Evolutionary conservation across 345 rosid species (phyloP).

Genomic region (Hibiscus trionum): DNA sequence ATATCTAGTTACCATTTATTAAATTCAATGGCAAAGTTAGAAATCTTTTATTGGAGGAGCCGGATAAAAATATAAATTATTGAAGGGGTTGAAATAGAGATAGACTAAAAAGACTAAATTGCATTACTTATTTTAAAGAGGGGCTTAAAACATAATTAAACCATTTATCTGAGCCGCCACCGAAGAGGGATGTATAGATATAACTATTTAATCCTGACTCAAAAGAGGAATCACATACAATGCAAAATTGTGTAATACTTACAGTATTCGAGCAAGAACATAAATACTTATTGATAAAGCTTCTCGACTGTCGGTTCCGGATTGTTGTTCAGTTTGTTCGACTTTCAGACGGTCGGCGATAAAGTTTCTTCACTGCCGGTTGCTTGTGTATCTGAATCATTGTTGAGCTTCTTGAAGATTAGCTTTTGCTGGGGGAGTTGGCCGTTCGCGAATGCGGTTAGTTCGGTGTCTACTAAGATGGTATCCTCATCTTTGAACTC

Average conservation of each 20-base stretch:
- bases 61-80: too few relatives aligned
- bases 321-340: slow-evolving; percentile 29
- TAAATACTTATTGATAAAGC: slow-evolving; percentile 18
- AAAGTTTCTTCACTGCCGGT: slow-evolving; percentile 34
- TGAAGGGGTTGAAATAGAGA: too few relatives aligned
- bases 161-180: too few relatives aligned
- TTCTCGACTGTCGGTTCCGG: slow-evolving; percentile 30
- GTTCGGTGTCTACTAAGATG: slow-evolving; percentile 62
- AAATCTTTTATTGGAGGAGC: too few relatives aligned
- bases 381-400: slow-evolving; percentile 18
- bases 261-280: neutral
- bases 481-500: slow-evolving; percentile 82
- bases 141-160: too few relatives aligned
- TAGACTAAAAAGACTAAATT: neutral
- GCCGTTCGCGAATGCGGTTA: slow-evolving; percentile 71
- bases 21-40: too few relatives aligned
- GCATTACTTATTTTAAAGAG: too few relatives aligned
- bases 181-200: neutral
- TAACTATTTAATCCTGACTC: neutral
- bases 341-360: slow-evolving; percentile 18
- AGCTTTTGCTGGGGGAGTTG: slow-evolving; percentile 88
- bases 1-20: too few relatives aligned
- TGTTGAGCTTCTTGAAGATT: slow-evolving; percentile 41
- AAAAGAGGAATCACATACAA: neutral
- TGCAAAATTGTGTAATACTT: neutral